Conservation (phyloP, 2,329 filamentous ascomycete genomes). For the Fusarium sp. region DNA sequence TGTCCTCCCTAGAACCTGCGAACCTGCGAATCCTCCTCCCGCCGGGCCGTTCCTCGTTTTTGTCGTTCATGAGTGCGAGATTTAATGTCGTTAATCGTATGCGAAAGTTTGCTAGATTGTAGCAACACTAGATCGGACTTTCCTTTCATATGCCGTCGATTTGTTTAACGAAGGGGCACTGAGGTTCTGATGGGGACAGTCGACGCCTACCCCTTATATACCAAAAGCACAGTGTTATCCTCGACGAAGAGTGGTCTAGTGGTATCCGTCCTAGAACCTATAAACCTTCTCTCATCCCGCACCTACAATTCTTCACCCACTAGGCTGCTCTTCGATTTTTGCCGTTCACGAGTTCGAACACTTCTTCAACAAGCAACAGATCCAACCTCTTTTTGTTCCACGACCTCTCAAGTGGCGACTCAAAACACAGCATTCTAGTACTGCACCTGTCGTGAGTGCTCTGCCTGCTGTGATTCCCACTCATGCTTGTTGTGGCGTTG, state of each 20-base stretch:
- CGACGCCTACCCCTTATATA: neutral
- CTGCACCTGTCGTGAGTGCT: neutral
- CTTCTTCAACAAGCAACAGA: neutral
- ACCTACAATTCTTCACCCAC: neutral
- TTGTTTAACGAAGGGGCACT: neutral
- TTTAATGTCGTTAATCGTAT: neutral
- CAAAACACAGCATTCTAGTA: neutral
- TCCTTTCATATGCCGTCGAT: neutral
- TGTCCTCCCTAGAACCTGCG: neutral
- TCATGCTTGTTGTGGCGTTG: neutral
- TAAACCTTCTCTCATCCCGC: neutral
- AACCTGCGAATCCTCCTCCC: neutral
- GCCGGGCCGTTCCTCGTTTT: neutral
- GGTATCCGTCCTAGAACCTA: neutral
- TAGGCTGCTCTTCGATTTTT: neutral
- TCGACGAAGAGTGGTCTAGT: neutral
- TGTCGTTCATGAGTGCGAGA: neutral
- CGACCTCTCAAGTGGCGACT: neutral
- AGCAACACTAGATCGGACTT: too few relatives aligned
- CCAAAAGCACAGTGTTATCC: neutral
- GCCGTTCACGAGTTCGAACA: neutral
- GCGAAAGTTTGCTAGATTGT: too few relatives aligned
- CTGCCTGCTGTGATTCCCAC: neutral
- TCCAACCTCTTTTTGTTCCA: neutral
- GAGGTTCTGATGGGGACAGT: neutral